These are phyloP conservation scores for Hyaloscypha hepaticicola DNA, from an alignment of 495 filamentous ascomycete genomes.

Conservation along the genomic window DNA sequence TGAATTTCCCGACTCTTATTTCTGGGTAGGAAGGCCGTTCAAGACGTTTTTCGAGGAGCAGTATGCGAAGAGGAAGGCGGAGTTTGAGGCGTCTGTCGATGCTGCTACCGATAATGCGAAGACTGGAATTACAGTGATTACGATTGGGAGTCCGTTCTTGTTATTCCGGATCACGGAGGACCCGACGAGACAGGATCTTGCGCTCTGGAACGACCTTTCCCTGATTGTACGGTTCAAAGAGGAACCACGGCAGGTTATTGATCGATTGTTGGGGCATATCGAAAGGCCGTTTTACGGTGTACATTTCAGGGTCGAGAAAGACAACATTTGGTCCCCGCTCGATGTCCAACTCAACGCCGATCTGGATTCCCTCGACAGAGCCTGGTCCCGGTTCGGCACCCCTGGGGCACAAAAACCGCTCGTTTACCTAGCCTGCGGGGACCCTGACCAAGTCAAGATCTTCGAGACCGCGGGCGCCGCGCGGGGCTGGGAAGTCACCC, in stretches of 20 bases:
- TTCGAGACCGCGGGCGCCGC: conserved; percentile 25
- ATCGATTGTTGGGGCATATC: conserved; percentile 12
- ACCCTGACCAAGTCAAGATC: conserved; percentile 26
- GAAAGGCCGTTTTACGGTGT: conserved; percentile 28
- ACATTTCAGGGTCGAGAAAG: conserved; percentile 32
- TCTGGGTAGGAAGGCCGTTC: conserved; percentile 31
- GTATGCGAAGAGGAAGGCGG: background rate
- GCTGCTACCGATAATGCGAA: conserved; percentile 6
- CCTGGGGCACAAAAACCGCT: conserved; percentile 19
- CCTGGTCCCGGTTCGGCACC: conserved; percentile 21
- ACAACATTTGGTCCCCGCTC: conserved; percentile 31
- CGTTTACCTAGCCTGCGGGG: conserved; percentile 32
- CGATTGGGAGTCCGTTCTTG: conserved; percentile 26
- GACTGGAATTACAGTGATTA: conserved; percentile 26
- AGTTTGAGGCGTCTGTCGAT: background rate
- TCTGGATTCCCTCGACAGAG: conserved; percentile 30
- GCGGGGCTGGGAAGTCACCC: conserved; percentile 32
- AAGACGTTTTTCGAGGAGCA: conserved; percentile 26
- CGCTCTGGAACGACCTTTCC: conserved; percentile 32
- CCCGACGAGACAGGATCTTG: conserved; percentile 26
- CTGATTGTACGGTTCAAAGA: conserved; percentile 24
- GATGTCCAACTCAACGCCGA: conserved; percentile 29
- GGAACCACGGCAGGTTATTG: conserved; percentile 15
- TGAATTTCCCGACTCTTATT: conserved; percentile 18
- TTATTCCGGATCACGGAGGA: conserved; percentile 33